phyloP scores from a whole-genome alignment of 2,329 filamentous ascomycete species.

The Pseudogymnoascus sp. region DNA sequence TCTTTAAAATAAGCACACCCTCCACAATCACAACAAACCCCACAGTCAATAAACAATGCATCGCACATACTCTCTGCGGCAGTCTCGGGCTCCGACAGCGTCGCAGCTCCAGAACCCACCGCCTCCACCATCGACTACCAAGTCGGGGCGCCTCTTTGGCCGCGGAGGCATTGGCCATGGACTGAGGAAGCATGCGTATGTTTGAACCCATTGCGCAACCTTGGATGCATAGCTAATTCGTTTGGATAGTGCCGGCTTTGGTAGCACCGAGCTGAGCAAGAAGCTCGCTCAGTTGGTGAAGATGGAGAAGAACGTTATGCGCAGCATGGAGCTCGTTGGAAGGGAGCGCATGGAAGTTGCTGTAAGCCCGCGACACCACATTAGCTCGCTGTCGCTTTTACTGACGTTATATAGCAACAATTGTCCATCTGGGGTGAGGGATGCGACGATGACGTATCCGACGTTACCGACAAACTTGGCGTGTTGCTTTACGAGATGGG shows the following conservation, averaged over 20 bases:
- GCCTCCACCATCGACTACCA: conserved; percentile 84
- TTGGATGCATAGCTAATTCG: conserved; percentile 36
- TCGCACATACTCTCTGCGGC: conserved; percentile 98
- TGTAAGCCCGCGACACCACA: conserved; percentile 48
- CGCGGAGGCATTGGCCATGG: conserved; percentile 67
- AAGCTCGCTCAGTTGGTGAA: conserved; percentile 97
- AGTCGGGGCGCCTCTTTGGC: conserved; percentile 82
- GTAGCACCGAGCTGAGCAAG: conserved; percentile 78
- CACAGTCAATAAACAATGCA: conserved; percentile 59
- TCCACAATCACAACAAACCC: background rate
- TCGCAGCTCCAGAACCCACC: conserved; percentile 78
- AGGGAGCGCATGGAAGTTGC: conserved; percentile 98
- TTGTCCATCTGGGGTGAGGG: conserved; percentile 94
- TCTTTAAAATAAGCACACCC: background rate
- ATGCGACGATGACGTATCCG: conserved; percentile 94
- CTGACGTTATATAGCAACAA: conserved; percentile 65
- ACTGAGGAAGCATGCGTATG: conserved; percentile 29
- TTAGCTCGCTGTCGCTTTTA: background rate
- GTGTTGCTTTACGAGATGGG: conserved; percentile 90
- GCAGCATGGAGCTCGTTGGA: conserved; percentile 89
- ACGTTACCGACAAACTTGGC: conserved; percentile 97
- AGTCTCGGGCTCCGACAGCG: conserved; percentile 84
- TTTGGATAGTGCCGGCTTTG: conserved; percentile 57
- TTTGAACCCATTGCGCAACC: conserved; percentile 28
- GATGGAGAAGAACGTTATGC: conserved; percentile 99